phyloP scores from a whole-genome alignment of 805 yeast genomes.

The Saccharomycopsis sp. region DNA sequence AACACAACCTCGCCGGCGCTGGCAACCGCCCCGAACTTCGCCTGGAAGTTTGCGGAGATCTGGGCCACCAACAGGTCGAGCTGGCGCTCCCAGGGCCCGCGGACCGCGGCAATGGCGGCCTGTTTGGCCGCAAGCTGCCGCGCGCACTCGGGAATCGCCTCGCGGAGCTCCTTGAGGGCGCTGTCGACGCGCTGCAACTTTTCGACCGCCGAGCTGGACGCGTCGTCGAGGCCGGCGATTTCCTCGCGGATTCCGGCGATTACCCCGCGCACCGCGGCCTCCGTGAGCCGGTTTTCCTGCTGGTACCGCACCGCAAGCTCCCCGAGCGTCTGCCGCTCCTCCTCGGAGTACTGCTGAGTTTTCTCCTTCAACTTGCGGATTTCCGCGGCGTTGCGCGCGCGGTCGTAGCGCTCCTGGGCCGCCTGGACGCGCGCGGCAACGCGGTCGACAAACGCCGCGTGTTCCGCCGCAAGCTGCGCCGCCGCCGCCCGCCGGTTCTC shows the following conservation, averaged over 20 bases:
- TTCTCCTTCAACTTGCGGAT: constrained; percentile 25
- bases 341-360: constrained; percentile 33
- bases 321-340: constrained; percentile 34
- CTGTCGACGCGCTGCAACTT: constrained; percentile 28
- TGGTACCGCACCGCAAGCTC: constrained; percentile 36
- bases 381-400: constrained; percentile 23
- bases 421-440: constrained; percentile 25
- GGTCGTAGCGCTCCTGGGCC: constrained; percentile 26
- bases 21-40: constrained; percentile 66
- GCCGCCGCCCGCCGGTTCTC: constrained; percentile 33
- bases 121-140: constrained; percentile 27
- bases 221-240: constrained; percentile 29
- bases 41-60: constrained; percentile 60
- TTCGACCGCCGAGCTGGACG: constrained; percentile 34
- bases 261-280: constrained; percentile 32
- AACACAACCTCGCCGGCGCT: constrained; percentile 78
- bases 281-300: constrained; percentile 32
- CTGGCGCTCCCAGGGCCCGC: constrained; percentile 53
- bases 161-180: constrained; percentile 23
- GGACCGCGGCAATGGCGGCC: constrained; percentile 33
- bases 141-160: constrained; percentile 23
- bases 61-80: constrained; percentile 44
- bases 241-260: constrained; percentile 44
- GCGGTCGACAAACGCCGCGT: constrained; percentile 25
- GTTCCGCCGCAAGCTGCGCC: constrained; percentile 27